Base-by-base conservation (phyloP, 1,284 basidiomycete genomes). In the Stygiomarasmius scandens region DNA sequence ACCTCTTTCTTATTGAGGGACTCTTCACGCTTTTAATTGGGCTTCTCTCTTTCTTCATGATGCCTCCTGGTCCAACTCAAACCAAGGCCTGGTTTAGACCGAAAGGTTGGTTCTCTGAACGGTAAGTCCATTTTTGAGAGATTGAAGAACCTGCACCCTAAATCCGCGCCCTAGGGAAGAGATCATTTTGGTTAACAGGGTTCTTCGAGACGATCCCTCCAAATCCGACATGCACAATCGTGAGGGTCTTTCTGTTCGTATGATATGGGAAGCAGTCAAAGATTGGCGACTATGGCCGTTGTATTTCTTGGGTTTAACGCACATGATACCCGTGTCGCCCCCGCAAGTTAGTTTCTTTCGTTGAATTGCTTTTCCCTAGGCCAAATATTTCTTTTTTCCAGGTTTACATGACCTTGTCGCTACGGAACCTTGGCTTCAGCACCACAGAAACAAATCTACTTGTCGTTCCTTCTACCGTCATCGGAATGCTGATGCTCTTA, bases 21-120 rank as follows among this genome's bases (percentile, higher is more conserved):
- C 63, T 74, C 12, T 44, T 85, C 16, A 87, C 85, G 0, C 68
- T 86, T 2, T 34, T 69, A 22, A 74, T 89, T 58, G 88, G 87
- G 1, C 38, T 90, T 14, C 61, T 72, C 0, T 83, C 87, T 0
- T 88, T 83, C 74, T 78, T 85, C 67, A 70, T 86, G 65, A 86
- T 91, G 85, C 85, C 87, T 3, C 77, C 86, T 11, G 78, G 82
- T 2, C 88, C 89, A 0, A 87, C 86, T 1, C 84, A 89, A 67
- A 90, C 86, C 0, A 86, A 82, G 60, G 72, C 83, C 0, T 85
- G 84, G 80, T 84, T 77, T 66, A 70, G 85, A 38, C 83, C 83
- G 0, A 81, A 84, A 27, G 87, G 79, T 2, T 81, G 79, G 78
- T 81, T 81, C 55, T 72, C 61, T 14, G 78, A 79, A 54, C 66